Percentiles rank a stretch among this genome's conserved stretches.
Conservation (phyloP, 1,139 yeast genomes). For the Groenewaldozyma auringiensis region DNA sequence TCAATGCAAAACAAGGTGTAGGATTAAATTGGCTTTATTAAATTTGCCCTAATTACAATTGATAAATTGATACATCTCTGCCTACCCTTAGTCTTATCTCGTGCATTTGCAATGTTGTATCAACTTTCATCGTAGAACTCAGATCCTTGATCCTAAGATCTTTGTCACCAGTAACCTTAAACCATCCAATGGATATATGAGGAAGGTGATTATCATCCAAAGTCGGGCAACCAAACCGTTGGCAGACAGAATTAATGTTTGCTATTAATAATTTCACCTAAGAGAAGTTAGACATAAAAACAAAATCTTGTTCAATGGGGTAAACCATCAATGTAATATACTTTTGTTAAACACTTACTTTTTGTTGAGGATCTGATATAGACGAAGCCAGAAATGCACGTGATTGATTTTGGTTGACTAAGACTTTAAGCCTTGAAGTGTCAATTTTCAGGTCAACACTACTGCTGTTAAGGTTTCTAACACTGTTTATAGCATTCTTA, state of each 20-base stretch:
- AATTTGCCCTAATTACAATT: conserved; percentile 3
- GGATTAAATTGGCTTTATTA: no score
- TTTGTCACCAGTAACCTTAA: conserved; percentile 6
- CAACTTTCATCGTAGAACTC: neutral
- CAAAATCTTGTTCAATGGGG: neutral
- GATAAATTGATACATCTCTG: conserved; percentile 14
- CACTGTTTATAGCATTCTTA: neutral
- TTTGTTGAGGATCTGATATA: neutral
- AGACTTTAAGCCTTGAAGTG: neutral
- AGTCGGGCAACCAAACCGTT: conserved; percentile 11
- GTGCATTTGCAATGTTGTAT: conserved; percentile 4
- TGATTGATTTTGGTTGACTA: conserved; percentile 6
- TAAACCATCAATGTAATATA: no score
- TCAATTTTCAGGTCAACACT: neutral
- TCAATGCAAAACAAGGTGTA: no score
- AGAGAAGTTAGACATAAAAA: neutral
- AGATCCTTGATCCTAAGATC: neutral
- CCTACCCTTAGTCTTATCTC: conserved; percentile 17
- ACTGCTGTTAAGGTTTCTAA: neutral
- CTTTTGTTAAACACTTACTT: neutral
- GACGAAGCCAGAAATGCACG: conserved; percentile 9
- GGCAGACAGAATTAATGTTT: conserved; percentile 10
- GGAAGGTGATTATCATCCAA: conserved; percentile 12
- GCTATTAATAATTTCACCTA: conserved; percentile 6
- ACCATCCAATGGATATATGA: conserved; percentile 23